Percentiles rank a stretch among this genome's conserved stretches.
Conservation (phyloP, 352 stramenopile species). For the Halophytophthora batemanensis region DNA sequence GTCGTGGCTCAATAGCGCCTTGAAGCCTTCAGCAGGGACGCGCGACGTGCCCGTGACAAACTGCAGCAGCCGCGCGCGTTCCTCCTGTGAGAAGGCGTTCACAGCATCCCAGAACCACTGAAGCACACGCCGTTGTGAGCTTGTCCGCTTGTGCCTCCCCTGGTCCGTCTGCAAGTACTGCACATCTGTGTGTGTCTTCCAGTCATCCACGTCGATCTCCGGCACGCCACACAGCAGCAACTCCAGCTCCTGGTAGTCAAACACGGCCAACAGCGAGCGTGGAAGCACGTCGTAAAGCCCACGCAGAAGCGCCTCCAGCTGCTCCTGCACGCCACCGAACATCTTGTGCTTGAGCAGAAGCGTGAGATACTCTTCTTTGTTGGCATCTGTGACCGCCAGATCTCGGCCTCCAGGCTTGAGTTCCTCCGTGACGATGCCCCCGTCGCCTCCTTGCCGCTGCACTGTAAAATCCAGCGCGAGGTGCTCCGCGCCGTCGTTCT, state of each 20-base stretch:
- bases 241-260: constrained; percentile 95
- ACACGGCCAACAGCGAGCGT: constrained; percentile 82
- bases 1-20: constrained; percentile 73
- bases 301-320: constrained; percentile 89
- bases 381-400: constrained; percentile 91
- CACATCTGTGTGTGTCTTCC: constrained; percentile 79
- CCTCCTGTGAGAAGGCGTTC: constrained; percentile 72
- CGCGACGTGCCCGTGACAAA: constrained; percentile 90
- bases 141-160: constrained; percentile 27
- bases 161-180: constrained; percentile 78
- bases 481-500: constrained; percentile 61
- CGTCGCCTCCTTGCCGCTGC: constrained; percentile 47
- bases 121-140: constrained; percentile 61
- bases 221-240: constrained; percentile 91
- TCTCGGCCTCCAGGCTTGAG: constrained; percentile 90
- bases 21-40: constrained; percentile 96
- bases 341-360: constrained; percentile 94
- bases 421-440: constrained; percentile 66
- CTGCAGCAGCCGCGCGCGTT: constrained; percentile 85
- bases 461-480: constrained; percentile 77
- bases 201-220: constrained; percentile 90
- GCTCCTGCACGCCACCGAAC: constrained; percentile 86
- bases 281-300: constrained; percentile 93
- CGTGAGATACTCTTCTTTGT: constrained; percentile 95
- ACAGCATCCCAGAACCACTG: constrained; percentile 91